Conservation (phyloP, 768 basidiomycete species). For the Termitomyces sp. region DNA sequence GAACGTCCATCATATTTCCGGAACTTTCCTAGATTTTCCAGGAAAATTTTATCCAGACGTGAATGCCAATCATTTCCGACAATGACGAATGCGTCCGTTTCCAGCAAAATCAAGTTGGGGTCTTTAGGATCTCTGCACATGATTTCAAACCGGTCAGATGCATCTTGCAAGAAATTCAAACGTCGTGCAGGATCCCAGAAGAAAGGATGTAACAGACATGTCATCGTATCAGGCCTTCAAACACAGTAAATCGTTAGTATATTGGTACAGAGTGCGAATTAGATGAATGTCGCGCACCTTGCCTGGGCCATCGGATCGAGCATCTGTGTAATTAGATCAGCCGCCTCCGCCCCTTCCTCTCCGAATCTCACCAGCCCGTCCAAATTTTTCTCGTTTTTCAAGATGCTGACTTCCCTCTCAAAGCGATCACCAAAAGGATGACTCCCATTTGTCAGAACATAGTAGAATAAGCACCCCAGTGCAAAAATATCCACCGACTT, state of each 20-base stretch:
- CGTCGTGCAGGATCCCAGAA: slow-evolving; percentile 92
- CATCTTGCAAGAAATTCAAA: slow-evolving; percentile 92
- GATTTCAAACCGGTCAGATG: slow-evolving; percentile 96
- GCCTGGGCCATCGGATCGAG: slow-evolving; percentile 67
- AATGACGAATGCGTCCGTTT: slow-evolving; percentile 60
- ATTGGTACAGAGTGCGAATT: neutral
- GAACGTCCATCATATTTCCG: slow-evolving; percentile 92
- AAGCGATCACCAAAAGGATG: slow-evolving; percentile 95
- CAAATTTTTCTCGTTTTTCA: slow-evolving; percentile 73
- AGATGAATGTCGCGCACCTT: slow-evolving; percentile 44
- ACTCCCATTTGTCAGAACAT: slow-evolving; percentile 80
- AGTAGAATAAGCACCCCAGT: slow-evolving; percentile 92
- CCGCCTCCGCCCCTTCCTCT: slow-evolving; percentile 91
- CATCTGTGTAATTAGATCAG: slow-evolving; percentile 75
- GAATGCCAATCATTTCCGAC: slow-evolving; percentile 91
- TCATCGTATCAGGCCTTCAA: slow-evolving; percentile 78
- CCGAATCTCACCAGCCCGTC: slow-evolving; percentile 74
- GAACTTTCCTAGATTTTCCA: slow-evolving; percentile 95
- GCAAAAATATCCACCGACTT: slow-evolving; percentile 98
- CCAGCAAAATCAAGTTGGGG: slow-evolving; percentile 65
- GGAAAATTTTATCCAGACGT: slow-evolving; percentile 81
- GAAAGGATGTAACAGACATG: slow-evolving; percentile 89
- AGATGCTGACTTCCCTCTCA: slow-evolving; percentile 91
- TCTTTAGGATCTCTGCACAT: slow-evolving; percentile 93
- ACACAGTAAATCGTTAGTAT: neutral